Evolutionary conservation across 208 protist genomes (phyloP).

Genomic region (Herpetomonas samuelpessoai): DNA sequence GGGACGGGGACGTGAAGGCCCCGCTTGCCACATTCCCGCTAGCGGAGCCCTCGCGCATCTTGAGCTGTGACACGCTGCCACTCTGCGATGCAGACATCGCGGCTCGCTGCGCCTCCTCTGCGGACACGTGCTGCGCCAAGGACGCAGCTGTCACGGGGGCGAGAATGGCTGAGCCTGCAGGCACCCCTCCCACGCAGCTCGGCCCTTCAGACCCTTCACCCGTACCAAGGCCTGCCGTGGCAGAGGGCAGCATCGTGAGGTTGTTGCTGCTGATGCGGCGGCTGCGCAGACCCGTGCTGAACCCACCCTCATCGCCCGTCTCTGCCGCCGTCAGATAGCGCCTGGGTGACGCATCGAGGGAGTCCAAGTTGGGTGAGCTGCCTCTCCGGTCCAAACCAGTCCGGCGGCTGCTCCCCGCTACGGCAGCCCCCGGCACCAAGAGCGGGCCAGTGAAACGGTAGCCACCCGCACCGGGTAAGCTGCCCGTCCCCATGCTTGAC

Average conservation of each 20-base stretch:
- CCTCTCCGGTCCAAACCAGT: too few species aligned
- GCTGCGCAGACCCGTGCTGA: too few species aligned
- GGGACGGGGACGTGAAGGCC: too few species aligned
- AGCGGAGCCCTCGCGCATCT: not conserved
- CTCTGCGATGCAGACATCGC: too few species aligned
- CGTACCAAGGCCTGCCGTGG: too few species aligned
- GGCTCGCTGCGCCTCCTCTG: not conserved
- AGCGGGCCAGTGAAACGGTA: not conserved
- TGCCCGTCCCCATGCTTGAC: not conserved
- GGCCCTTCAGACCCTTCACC: not conserved
- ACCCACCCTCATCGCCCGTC: not conserved
- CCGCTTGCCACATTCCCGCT: too few species aligned
- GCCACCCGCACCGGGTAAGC: not conserved
- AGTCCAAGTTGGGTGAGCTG: too few species aligned
- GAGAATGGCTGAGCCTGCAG: conserved; percentile 11
- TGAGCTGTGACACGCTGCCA: too few species aligned
- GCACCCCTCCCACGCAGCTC: not conserved
- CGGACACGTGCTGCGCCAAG: conserved; percentile 17
- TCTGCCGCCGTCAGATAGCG: too few species aligned
- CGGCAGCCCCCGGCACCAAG: not conserved
- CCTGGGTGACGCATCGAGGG: too few species aligned
- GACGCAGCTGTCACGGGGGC: conserved; percentile 22
- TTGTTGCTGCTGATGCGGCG: too few species aligned
- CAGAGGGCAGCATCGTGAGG: too few species aligned
- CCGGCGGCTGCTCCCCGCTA: not conserved